Evolutionary conservation across 169 alveolate species (phyloP), one percentile per base, ranked within the genome.

Genomic region (Theileria orientalis): DNA sequence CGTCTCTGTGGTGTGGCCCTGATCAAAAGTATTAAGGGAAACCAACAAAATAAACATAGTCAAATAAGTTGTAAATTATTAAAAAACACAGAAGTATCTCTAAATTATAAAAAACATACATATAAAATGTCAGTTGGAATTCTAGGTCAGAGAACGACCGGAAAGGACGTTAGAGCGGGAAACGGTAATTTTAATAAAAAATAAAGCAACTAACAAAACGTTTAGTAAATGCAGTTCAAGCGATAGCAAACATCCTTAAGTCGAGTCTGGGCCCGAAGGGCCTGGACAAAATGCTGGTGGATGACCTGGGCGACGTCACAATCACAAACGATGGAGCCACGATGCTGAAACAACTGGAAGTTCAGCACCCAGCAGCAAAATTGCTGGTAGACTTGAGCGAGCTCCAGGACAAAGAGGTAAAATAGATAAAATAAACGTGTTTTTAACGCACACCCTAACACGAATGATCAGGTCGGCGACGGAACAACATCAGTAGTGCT

Each of bases 321-420:
- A 96, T 98, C 42, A 96, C 99, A 32, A 98, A 98, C 83, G 99
- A 98, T 79, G 99, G 99, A 13, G 99, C 99, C 21, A 97, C 99
- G 27, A 97, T 98, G 66, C 85, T 98, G 61, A 96, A 94, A 83
- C 97, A 96, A 84, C 92, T 98, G 62, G 99, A 98, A 83, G 98
- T 98, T 33, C 98, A 97, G 83, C 99, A 98, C 83, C 99, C 99
- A n/a, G 99, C 99, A 23, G 99, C 99, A 16, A 97, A 96, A 88
- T 96, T 95, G 19, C 90, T 96, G 64, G 99, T 96, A 9, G 99
- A 98, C 54, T 86, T 98, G 44, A 94, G 99, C 14, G 96, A 96
- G 66, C 91, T 97, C 30, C 99, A 98, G 90, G 99, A 95, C 84
- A 92, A 92, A 68, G 99, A 95, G 75, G 97, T 87, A 16, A 35